Evolutionary conservation across 768 basidiomycete species (phyloP), one percentile per base, ranked within the genome.

Genomic region (Termitomyces sp.): DNA sequence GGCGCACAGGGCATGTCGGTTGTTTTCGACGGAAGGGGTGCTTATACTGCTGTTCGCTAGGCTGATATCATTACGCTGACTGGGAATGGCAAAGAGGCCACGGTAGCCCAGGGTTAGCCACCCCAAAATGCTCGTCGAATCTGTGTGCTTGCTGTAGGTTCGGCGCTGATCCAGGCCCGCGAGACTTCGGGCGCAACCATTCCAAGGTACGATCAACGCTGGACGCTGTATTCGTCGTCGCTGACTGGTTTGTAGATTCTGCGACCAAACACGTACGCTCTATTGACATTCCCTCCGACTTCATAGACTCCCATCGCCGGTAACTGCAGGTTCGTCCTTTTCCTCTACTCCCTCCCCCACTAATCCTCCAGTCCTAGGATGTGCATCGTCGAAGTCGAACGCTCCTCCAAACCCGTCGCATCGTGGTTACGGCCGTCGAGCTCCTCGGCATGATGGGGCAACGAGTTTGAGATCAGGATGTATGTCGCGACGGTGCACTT

Each of bases 351-450:
- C 10, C 6, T 10, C n/a, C 18, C 2, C 18, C 53, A 30, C 57
- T 49, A 45, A 53, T n/a, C n/a, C 56, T 48, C 54, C 24, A 50
- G 24, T n/a, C 61, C n/a, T n/a, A 93, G 95, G 65, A 99, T 99
- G 97, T 99, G 97, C 74, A 77, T 99, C 50, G 97, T 99, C 39
- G 97, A 99, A 75, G 96, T 99, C 52, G 93, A 94, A 71, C 83
- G 93, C 60, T 93, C 94, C 57, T 94, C 93, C 46, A 96, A 96
- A 77, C 95, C 94, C 22, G 87, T 96, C 34, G 93, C 95, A 55
- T 95, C 95, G 53, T 95, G 71, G 96, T 98, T 44, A 97, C 97
- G 1, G 97, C 96, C 55, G 95, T 98, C 8, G 95, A 98, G 75
- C 95, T 98, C 66, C 79, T 99, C 24, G 97, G 97, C 44, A 95